Base-by-base conservation (phyloP, 2,329 filamentous ascomycete genomes). In the Fusarium subtropicale region DNA sequence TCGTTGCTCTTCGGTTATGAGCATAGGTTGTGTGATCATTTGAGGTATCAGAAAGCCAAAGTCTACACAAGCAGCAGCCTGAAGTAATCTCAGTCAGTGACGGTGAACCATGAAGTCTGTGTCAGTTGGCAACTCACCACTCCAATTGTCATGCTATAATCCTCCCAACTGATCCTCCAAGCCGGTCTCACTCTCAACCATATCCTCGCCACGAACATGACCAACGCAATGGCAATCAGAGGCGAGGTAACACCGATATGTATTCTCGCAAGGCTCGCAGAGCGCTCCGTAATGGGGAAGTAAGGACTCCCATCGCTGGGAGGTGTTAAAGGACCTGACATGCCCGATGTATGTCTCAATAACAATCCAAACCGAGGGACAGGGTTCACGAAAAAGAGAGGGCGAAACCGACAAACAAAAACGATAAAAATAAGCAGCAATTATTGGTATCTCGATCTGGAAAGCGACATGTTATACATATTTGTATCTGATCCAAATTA, bases 151-250 rank as follows among this genome's bases (percentile, higher is more conserved):
- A 64, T 64, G 1, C 31, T 50, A 6, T 64, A 64, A 3, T 64
- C 60, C 3, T 64, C 60, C 60, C 59, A 64, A 1, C 60, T 24
- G 1, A 51, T n/a, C 1, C 51, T 64, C 59, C 60, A 64, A 10
- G 46, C 47, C 3, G 59, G 59, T 0, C 38, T 26, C 0, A 36
- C 38, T 6, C 38, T 33, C 3, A 64, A 3, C 59, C 59, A 58
- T 36, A 64, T 64, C 15, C 60, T 64, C 5, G 44, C 28, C 1
- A 11, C 44, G 33, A 64, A 64, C 51, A 64, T 64, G 1, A 10
- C 22, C 22, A 58, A 26, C 6, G 38, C 59, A 10, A 64, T 45
- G 3, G 44, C 51, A 28, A 64, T 41, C 1, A 64, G 44, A 0
- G 60, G 60, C 0, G 51, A 50, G 0, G 51, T 64, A 7, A 46